phyloP scores from a whole-genome alignment of 257 asterid species.

The Salvia rosmarinus region DNA sequence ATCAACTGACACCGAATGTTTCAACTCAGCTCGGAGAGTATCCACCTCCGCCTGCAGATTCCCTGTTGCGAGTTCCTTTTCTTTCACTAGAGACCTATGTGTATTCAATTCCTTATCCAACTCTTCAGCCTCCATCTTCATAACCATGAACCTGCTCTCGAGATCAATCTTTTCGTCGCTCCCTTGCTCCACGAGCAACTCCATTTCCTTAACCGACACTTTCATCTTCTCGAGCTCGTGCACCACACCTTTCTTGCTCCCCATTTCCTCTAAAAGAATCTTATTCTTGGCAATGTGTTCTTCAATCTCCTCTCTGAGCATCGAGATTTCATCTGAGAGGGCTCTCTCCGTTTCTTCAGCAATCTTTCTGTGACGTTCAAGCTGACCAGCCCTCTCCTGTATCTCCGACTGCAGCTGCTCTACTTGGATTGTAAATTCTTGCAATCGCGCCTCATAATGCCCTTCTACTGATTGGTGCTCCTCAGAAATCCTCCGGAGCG shows the following conservation, averaged over 20 bases:
- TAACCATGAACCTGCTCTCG: conserved; percentile 42
- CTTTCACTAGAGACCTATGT: conserved; percentile 47
- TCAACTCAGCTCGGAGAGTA: conserved; percentile 47
- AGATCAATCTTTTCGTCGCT: conserved; percentile 53
- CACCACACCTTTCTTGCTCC: conserved; percentile 41
- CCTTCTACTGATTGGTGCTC: conserved; percentile 48
- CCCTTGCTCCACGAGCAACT: conserved; percentile 46
- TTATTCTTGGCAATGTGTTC: conserved; percentile 43
- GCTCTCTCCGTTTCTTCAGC: conserved; percentile 47
- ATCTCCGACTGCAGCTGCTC: conserved; percentile 48
- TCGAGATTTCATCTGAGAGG: conserved; percentile 48
- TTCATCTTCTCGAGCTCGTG: conserved; percentile 49
- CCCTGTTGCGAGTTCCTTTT: conserved; percentile 48
- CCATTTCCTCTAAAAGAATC: conserved; percentile 44
- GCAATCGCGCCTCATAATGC: conserved; percentile 51
- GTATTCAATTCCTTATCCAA: conserved; percentile 39
- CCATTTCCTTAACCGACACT: conserved; percentile 49
- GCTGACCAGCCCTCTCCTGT: conserved; percentile 37
- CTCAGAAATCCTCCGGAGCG: conserved; percentile 48
- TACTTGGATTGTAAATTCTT: conserved; percentile 44
- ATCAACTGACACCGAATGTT: conserved; percentile 41
- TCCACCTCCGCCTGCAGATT: conserved; percentile 51
- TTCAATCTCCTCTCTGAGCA: conserved; percentile 53
- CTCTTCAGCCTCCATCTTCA: conserved; percentile 51
- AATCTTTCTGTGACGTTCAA: conserved; percentile 45